Percentiles rank a stretch among this genome's conserved stretches.
phyloP scores from a whole-genome alignment of 169 alveolate species.

The Ichthyophthirius multifiliis region DNA sequence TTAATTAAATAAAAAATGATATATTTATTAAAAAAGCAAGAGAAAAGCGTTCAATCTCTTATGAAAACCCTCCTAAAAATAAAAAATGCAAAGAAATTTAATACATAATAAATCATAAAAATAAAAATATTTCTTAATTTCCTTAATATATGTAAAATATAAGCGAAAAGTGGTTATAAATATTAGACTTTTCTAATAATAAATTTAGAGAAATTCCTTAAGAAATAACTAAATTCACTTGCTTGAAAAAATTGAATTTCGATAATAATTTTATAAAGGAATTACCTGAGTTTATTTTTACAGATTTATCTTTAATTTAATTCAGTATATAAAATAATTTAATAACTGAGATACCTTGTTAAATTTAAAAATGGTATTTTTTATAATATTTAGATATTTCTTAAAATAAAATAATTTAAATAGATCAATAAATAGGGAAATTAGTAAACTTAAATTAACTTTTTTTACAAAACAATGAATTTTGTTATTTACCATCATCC shows the following conservation, averaged over 20 bases:
- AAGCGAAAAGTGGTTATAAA: too few relatives aligned
- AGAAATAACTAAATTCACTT: neutral
- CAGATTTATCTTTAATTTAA: neutral
- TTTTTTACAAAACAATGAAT: conserved; percentile 4
- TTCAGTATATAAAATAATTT: neutral
- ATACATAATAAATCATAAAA: too few relatives aligned
- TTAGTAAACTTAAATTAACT: too few relatives aligned
- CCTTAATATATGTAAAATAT: too few relatives aligned
- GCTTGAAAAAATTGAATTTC: neutral
- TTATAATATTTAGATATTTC: conserved; percentile 1
- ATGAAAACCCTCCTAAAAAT: too few relatives aligned
- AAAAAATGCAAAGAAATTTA: too few relatives aligned
- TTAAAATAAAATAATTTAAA: neutral
- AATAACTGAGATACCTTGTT: neutral
- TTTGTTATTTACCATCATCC: conserved; percentile 7
- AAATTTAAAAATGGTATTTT: neutral
- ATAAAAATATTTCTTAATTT: too few relatives aligned
- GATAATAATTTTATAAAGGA: conserved; percentile 2
- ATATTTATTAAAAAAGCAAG: too few relatives aligned
- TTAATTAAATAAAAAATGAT: too few relatives aligned
- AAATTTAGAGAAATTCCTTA: conserved; percentile 3
- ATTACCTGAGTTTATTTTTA: neutral
- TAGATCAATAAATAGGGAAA: too few relatives aligned
- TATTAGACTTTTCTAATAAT: neutral
- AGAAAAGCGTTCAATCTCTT: too few relatives aligned